phyloP scores from a whole-genome alignment of 2,329 filamentous ascomycete genomes.

The Epicoccum nigrum region DNA sequence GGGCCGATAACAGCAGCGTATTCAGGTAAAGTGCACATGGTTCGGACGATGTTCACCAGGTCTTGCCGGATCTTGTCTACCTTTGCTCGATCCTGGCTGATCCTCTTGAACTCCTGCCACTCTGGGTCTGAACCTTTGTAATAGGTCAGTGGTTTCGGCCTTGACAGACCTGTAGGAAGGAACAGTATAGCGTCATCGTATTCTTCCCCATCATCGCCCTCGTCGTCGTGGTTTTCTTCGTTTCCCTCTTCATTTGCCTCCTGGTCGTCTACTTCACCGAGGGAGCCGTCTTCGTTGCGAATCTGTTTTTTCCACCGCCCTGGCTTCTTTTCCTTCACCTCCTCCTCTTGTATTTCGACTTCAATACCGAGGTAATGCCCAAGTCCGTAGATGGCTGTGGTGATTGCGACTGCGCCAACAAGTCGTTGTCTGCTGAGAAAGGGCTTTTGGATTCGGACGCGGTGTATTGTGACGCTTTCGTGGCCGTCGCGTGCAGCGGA shows the following conservation, averaged over 20 bases:
- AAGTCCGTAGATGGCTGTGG: constrained; percentile 28
- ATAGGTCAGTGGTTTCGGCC: constrained; percentile 45
- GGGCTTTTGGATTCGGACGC: constrained; percentile 50
- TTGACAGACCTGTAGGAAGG: constrained; percentile 57
- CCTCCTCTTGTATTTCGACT: constrained; percentile 30
- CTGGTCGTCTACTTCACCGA: constrained; percentile 27
- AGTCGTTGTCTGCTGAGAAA: constrained; percentile 35
- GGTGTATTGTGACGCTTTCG: constrained; percentile 41
- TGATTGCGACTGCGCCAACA: constrained; percentile 28
- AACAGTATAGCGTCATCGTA: constrained; percentile 49
- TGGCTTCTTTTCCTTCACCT: constrained; percentile 15
- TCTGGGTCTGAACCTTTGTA: constrained; percentile 61
- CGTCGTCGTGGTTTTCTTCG: constrained; percentile 32
- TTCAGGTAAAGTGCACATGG: constrained; percentile 9
- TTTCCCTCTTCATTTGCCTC: constrained; percentile 35
- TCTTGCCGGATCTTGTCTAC: constrained; percentile 50
- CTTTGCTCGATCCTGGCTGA: constrained; percentile 52
- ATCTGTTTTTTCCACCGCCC: constrained; percentile 11
- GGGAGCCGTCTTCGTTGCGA: constrained; percentile 15
- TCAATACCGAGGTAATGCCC: constrained; percentile 31
- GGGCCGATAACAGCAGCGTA: constrained; percentile 39
- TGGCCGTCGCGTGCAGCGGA: constrained; percentile 41
- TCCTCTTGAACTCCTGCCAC: constrained; percentile 58
- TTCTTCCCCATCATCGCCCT: constrained; percentile 40
- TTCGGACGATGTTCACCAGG: constrained; percentile 46